Evolutionary conservation across 148 eudicot genomes (phyloP).

Genomic region (Chenopodium berlandieri): DNA sequence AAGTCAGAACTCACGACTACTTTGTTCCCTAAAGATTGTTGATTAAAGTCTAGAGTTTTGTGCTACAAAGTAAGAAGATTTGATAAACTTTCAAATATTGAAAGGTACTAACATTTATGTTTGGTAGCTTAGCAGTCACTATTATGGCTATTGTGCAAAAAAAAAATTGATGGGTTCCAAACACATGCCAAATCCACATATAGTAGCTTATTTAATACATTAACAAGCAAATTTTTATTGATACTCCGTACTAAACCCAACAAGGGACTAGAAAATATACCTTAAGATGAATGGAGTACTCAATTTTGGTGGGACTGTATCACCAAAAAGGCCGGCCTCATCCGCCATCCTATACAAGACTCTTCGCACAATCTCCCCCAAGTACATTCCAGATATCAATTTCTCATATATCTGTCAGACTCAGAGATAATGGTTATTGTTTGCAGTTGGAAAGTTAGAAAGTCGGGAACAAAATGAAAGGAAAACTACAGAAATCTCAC

Average conservation of each 20-base stretch:
- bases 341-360: slow-evolving; percentile 76
- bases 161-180: not conserved
- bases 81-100: not conserved
- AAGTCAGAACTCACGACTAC: not conserved
- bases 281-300: slow-evolving; percentile 62
- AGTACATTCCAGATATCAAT: slow-evolving; percentile 88
- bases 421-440: not conserved
- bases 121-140: not conserved
- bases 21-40: not conserved
- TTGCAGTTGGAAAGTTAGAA: not conserved
- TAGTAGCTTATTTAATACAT: not conserved
- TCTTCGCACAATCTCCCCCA: slow-evolving; percentile 90
- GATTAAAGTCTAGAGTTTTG: not conserved
- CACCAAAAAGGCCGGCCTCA: slow-evolving; percentile 85
- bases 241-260: not conserved
- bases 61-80: not conserved
- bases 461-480: not conserved
- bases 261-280: slow-evolving; percentile 29
- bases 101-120: not conserved
- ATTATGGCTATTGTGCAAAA: not conserved
- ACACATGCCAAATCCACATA: not conserved
- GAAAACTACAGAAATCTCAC: slow-evolving; percentile 27
- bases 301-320: slow-evolving; percentile 67
- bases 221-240: not conserved
- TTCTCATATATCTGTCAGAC: slow-evolving; percentile 80